phyloP scores from a whole-genome alignment of 192 early-diverging fungal species.

The Coemansia aciculifera region DNA sequence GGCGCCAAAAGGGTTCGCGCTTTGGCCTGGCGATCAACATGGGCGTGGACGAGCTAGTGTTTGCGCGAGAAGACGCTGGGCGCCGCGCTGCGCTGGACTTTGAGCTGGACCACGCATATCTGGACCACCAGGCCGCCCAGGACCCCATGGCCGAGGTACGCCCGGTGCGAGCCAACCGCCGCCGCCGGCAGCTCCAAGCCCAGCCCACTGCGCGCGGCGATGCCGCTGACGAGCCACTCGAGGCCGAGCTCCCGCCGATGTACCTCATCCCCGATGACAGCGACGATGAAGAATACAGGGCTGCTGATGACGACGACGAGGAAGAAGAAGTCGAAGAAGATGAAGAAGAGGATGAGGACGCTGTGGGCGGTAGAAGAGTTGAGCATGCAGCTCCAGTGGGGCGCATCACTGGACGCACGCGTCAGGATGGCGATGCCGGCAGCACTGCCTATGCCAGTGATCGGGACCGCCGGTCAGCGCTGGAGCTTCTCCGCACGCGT shows the following conservation, averaged over 20 bases:
- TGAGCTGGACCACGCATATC: slow-evolving; percentile 56
- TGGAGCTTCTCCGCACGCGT: slow-evolving; percentile 41
- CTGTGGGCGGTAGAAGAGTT: background rate
- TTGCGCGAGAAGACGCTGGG: slow-evolving; percentile 57
- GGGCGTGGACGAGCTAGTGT: slow-evolving; percentile 38
- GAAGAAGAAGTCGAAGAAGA: slow-evolving; percentile 58
- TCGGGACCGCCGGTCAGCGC: slow-evolving; percentile 25
- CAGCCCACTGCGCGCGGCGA: background rate
- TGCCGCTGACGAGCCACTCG: slow-evolving; percentile 21
- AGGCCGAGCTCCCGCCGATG: slow-evolving; percentile 50
- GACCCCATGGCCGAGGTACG: slow-evolving; percentile 36
- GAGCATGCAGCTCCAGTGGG: background rate
- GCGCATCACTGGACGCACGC: background rate
- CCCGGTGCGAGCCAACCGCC: slow-evolving; percentile 12
- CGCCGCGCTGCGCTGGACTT: slow-evolving; percentile 47
- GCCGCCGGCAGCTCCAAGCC: background rate
- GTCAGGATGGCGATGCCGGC: slow-evolving; percentile 5
- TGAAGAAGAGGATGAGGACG: slow-evolving; percentile 31
- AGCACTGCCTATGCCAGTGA: background rate
- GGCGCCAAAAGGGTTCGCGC: slow-evolving; percentile 58
- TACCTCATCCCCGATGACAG: slow-evolving; percentile 61
- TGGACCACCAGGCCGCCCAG: slow-evolving; percentile 38
- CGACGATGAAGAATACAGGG: slow-evolving; percentile 62
- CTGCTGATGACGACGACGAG: slow-evolving; percentile 56
- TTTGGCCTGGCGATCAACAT: slow-evolving; percentile 63